phyloP scores from a whole-genome alignment of 1,284 basidiomycete genomes.

The Cutaneotrichosporon cutaneum region DNA sequence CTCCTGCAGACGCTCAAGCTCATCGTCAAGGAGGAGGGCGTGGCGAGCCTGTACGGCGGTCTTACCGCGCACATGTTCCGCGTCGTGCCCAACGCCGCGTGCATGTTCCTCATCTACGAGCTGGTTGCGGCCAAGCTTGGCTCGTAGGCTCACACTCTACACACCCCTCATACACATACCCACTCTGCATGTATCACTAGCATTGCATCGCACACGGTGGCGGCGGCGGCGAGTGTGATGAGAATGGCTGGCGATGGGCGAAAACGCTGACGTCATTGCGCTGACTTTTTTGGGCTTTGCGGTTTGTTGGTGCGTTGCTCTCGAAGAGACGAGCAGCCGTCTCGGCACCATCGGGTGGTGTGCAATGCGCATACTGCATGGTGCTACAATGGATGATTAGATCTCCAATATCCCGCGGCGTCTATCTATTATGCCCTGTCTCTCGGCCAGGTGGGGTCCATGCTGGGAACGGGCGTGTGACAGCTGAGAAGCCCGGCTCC shows the following conservation, averaged over 20 bases:
- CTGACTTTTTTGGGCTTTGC: not conserved
- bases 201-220: not conserved
- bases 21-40: conserved; percentile 82
- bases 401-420: not conserved
- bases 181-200: conserved; percentile 20
- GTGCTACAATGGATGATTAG: conserved; percentile 1
- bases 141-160: conserved; percentile 11
- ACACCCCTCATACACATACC: conserved; percentile 16
- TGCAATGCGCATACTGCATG: not conserved
- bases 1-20: conserved; percentile 80
- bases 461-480: too few relatives aligned
- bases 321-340: too few relatives aligned
- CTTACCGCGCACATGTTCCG: conserved; percentile 92
- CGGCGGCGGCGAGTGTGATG: not conserved
- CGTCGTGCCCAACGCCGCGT: conserved; percentile 93
- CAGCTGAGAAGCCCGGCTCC: not conserved
- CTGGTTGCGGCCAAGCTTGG: conserved; percentile 48
- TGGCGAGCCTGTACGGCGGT: conserved; percentile 77
- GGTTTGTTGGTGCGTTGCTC: not conserved
- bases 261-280: not conserved
- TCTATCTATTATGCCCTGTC: conserved; percentile 1
- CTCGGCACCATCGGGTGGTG: not conserved
- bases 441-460: not conserved
- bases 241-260: not conserved
- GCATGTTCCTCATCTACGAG: conserved; percentile 70